Evolutionary conservation across 1,139 yeast genomes (phyloP).

Genomic region (Hemisphaericaspora subhashii): DNA sequence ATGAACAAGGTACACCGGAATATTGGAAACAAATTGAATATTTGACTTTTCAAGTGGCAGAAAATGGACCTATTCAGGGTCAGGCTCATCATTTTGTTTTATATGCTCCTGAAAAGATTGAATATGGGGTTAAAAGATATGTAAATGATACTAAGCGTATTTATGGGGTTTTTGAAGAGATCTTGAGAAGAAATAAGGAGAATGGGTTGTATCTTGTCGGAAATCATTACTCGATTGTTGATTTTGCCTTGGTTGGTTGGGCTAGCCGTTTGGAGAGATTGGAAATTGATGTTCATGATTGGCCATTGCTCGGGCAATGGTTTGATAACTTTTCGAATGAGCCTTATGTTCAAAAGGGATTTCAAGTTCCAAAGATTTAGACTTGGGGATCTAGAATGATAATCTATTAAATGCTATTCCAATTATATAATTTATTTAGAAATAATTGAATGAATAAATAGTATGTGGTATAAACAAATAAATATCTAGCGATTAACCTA

Average conservation of each 20-base stretch:
- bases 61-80: slow-evolving; percentile 63
- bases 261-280: slow-evolving; percentile 16
- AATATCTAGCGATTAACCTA: too few species aligned
- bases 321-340: slow-evolving; percentile 32
- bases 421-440: too few species aligned
- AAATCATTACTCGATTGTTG: slow-evolving; percentile 54
- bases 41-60: slow-evolving; percentile 57
- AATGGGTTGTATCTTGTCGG: slow-evolving; percentile 60
- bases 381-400: too few species aligned
- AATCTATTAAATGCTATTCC: too few species aligned
- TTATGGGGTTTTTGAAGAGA: slow-evolving; percentile 51
- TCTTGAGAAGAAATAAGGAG: slow-evolving; percentile 34
- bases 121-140: slow-evolving; percentile 54
- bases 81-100: slow-evolving; percentile 50
- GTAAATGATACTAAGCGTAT: slow-evolving; percentile 51
- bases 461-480: too few species aligned
- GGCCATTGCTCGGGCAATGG: slow-evolving; percentile 49
- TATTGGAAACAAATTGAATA: slow-evolving; percentile 55
- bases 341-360: slow-evolving; percentile 41
- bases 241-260: slow-evolving; percentile 49
- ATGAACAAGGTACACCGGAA: slow-evolving; percentile 39
- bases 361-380: slow-evolving; percentile 10
- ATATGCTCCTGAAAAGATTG: slow-evolving; percentile 48
- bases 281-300: slow-evolving; percentile 40
- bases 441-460: too few species aligned